Evolutionary conservation across 441 rosid species (phyloP).

Genomic region (Aleurites moluccanus): DNA sequence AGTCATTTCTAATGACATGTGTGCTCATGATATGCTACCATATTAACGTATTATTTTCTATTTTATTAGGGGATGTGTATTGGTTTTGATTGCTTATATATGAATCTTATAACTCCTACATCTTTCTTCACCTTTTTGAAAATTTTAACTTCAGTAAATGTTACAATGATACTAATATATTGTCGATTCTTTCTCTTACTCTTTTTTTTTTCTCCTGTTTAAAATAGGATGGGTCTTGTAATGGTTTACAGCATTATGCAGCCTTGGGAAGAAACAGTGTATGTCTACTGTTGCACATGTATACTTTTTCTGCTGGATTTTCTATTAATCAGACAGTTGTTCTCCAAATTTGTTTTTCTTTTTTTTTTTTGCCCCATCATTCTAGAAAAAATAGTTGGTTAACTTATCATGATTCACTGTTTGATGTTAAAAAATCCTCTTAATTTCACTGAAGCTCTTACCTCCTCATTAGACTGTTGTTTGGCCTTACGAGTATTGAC

Average conservation of each 20-base stretch:
- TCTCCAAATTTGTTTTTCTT: background rate
- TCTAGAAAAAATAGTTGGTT: conserved; percentile 1
- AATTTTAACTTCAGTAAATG: background rate
- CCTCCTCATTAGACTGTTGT: background rate
- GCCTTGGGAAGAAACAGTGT: conserved; percentile 93
- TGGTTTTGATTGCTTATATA: conserved; percentile 5
- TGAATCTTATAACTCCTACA: background rate
- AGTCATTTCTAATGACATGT: background rate
- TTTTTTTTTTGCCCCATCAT: background rate
- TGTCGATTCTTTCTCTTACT: background rate
- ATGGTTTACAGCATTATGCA: conserved; percentile 95
- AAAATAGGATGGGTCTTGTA: conserved; percentile 91
- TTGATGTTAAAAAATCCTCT: background rate
- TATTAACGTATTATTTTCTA: background rate
- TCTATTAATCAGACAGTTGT: background rate
- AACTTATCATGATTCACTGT: background rate
- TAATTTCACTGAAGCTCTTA: background rate
- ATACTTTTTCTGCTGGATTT: background rate
- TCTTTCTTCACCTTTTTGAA: background rate
- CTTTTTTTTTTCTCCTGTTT: background rate
- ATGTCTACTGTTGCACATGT: conserved; percentile 33
- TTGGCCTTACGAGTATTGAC: background rate
- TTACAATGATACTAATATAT: background rate
- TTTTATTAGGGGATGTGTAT: background rate
- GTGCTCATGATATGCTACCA: background rate